Base-by-base conservation (phyloP, 2,329 filamentous ascomycete species). In the Trichocomaceae sp. region DNA sequence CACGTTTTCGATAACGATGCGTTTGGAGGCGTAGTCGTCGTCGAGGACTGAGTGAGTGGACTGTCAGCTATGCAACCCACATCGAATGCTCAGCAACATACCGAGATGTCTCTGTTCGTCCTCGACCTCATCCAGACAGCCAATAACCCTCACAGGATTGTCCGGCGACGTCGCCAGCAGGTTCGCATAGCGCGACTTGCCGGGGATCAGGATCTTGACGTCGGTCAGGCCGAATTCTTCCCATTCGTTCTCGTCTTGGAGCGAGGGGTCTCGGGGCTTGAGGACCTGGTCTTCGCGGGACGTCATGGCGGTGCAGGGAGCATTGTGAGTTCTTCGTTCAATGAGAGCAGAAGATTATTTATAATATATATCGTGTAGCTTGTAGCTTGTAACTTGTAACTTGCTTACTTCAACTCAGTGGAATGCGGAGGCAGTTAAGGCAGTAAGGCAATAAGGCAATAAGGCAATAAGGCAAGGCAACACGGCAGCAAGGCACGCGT, bases 201-300 rank as follows among this genome's bases (percentile, higher is more conserved):
- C 76, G 37, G 74, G 73, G 44, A 73, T 66, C 55, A 75, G 69
- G 45, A 84, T 57, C 59, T 77, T 77, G 57, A 77, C 81, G 60
- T 83, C 76, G 57, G 69, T 76, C 56, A 86, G 69, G 23, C 72
- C 69, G 66, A 83, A 84, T 58, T 82, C 79, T 50, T 81, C 77
- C 80, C 82, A 85, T 61, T 84, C 76, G 66, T 82, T 75, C 63
- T 76, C 74, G 64, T 77, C 73, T 33, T 66, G 63, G 56, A 75
- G 64, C 59, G 73, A 70, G 58, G 73, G 69, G 64, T 75, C 69
- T 63, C 69, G 70, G 62, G 69, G 62, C 64, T 68, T 69, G 52
- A 77, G 71, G 60, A 77, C 71, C 62, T 66, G 73, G 66, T 76
- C 71, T 65, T 73, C 72, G 63, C 73, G 72, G 62, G 68, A 70